Percentiles rank a stretch among this genome's conserved stretches.
phyloP scores from a whole-genome alignment of 805 yeast species.

The Suhomyces sp. region DNA sequence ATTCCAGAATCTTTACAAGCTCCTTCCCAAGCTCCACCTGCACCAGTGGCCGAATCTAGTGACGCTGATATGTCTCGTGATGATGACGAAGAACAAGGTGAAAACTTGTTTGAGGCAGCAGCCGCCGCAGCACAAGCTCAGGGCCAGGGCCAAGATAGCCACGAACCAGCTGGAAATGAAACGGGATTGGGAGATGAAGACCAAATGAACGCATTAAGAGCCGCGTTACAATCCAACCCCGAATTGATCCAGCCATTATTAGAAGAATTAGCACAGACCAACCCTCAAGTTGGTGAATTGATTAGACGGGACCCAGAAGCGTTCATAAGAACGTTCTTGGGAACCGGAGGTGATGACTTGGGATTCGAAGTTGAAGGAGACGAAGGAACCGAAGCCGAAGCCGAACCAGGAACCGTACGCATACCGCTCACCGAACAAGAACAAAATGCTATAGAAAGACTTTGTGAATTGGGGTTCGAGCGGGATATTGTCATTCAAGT shows the following conservation, averaged over 20 bases:
- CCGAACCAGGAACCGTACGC: conserved; percentile 39
- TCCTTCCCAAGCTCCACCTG: conserved; percentile 16
- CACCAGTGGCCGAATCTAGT: conserved; percentile 19
- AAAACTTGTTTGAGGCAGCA: conserved; percentile 57
- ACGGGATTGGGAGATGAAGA: conserved; percentile 40
- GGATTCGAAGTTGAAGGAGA: conserved; percentile 38
- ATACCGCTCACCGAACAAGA: conserved; percentile 77
- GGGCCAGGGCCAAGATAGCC: conserved; percentile 12
- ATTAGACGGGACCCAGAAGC: conserved; percentile 89
- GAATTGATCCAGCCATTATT: conserved; percentile 81
- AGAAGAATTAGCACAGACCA: conserved; percentile 74
- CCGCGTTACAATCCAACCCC: conserved; percentile 80
- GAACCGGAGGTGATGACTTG: conserved; percentile 55
- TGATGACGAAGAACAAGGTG: conserved; percentile 31
- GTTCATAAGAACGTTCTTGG: conserved; percentile 70
- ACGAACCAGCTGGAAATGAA: conserved; percentile 16
- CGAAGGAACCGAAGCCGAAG: conserved; percentile 41
- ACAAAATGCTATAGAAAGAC: conserved; percentile 81
- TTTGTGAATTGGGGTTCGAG: conserved; percentile 92
- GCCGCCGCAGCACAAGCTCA: conserved; percentile 32
- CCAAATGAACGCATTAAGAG: conserved; percentile 60
- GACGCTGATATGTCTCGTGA: conserved; percentile 24
- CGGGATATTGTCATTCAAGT: conserved; percentile 86
- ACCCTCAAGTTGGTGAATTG: conserved; percentile 81
- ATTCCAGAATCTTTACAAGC: conserved; percentile 65